Conservation (phyloP, 352 stramenopile species). For the Pythium insidiosum region DNA sequence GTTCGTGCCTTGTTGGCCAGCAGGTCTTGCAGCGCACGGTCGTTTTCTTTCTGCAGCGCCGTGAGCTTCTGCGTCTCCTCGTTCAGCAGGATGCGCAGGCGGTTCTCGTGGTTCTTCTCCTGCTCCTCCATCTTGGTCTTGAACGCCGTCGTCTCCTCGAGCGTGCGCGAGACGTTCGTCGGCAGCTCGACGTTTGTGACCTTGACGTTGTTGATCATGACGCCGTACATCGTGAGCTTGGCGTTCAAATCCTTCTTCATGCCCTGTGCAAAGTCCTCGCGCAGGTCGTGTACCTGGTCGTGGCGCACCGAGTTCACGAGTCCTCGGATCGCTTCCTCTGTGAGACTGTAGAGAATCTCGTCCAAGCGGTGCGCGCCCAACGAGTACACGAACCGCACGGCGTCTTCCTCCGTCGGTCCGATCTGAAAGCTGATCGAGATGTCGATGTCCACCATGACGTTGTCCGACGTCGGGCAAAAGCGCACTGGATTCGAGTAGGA, state of each 20-base stretch:
- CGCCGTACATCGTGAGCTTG: constrained; percentile 28
- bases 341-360: constrained; percentile 72
- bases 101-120: constrained; percentile 87
- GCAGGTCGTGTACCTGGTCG: constrained; percentile 77
- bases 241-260: constrained; percentile 84
- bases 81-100: constrained; percentile 76
- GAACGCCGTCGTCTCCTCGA: constrained; percentile 69
- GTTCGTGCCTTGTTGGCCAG: constrained; percentile 54
- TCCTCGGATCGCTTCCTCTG: constrained; percentile 67
- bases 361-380: constrained; percentile 78
- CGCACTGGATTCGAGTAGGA: constrained; percentile 71
- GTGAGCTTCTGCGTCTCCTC: constrained; percentile 81
- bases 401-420: constrained; percentile 63
- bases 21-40: constrained; percentile 71
- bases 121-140: constrained; percentile 86
- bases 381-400: constrained; percentile 78
- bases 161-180: constrained; percentile 30
- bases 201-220: constrained; percentile 86
- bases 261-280: constrained; percentile 70
- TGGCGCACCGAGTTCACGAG: constrained; percentile 78
- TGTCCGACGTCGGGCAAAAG: constrained; percentile 74
- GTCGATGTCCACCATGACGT: constrained; percentile 86
- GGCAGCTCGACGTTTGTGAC: constrained; percentile 81
- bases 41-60: constrained; percentile 72
- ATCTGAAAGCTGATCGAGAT: constrained; percentile 87